Percentiles rank a stretch among this genome's conserved stretches.
phyloP scores from a whole-genome alignment of 306 rosid genomes.

The Dicorynia guianensis region DNA sequence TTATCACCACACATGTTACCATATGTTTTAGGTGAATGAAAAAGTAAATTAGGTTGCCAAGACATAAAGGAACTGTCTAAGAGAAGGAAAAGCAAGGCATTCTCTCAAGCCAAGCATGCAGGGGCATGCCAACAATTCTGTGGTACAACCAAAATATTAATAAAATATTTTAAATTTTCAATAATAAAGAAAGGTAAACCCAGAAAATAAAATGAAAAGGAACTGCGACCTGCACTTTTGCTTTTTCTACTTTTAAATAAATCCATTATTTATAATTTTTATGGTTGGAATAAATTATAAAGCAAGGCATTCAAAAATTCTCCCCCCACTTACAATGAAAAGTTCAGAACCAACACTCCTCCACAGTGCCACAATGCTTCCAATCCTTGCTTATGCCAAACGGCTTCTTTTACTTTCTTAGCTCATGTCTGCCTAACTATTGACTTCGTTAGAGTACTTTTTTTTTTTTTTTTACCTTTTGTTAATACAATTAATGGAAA shows the following conservation, averaged over 20 bases:
- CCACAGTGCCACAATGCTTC: not conserved
- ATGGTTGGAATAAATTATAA: constrained; percentile 41
- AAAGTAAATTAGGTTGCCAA: constrained; percentile 78
- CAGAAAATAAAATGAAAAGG: constrained; percentile 36
- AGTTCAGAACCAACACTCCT: constrained; percentile 5
- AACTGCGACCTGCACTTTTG: constrained; percentile 37
- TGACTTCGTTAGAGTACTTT: constrained; percentile 10
- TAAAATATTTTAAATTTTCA: not conserved
- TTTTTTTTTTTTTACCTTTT: not conserved
- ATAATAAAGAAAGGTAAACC: not conserved
- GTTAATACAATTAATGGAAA: not conserved
- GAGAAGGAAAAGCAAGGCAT: constrained; percentile 54
- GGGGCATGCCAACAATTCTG: constrained; percentile 42
- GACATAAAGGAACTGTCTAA: constrained; percentile 66
- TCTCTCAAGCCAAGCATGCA: constrained; percentile 53
- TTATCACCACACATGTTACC: constrained; percentile 52
- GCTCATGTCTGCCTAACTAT: not conserved
- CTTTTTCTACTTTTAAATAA: constrained; percentile 46
- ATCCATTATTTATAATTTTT: constrained; percentile 16
- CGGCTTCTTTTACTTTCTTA: constrained; percentile 8
- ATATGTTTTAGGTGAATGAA: constrained; percentile 66
- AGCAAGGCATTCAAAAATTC: constrained; percentile 47
- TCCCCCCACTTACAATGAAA: constrained; percentile 21
- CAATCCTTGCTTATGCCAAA: constrained; percentile 32
- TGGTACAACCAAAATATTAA: not conserved